Percentiles rank a stretch among this genome's conserved stretches.
phyloP scores from a whole-genome alignment of 2,329 filamentous ascomycete genomes.

The Colletotrichum sp. region DNA sequence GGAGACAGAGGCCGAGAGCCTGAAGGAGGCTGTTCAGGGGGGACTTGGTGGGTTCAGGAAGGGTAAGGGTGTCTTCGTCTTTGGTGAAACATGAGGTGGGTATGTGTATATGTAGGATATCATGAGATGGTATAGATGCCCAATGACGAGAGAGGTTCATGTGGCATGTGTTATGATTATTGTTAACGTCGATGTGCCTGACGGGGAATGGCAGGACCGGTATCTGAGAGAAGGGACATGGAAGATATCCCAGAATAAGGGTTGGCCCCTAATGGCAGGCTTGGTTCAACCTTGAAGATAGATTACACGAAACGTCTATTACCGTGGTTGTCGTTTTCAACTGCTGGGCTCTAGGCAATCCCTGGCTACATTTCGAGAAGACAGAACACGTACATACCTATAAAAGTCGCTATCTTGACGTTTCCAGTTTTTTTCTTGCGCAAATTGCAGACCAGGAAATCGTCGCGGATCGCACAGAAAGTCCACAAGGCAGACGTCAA shows the following conservation, averaged over 20 bases:
- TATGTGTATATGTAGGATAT: slow-evolving; percentile 1
- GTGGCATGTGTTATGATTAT: neutral
- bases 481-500: neutral
- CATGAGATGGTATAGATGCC: neutral
- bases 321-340: accelerated
- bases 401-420: accelerated
- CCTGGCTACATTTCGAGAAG: neutral
- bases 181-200: neutral
- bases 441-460: neutral
- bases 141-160: neutral
- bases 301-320: neutral
- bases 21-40: slow-evolving; percentile 78
- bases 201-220: neutral
- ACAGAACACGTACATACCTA: neutral
- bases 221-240: too few species aligned
- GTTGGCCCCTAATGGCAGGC: neutral
- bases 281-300: neutral
- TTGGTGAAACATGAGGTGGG: slow-evolving; percentile 59
- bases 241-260: neutral
- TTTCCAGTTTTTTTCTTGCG: neutral
- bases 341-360: accelerated
- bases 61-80: slow-evolving; percentile 91
- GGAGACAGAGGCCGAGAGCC: slow-evolving; percentile 72
- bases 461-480: neutral
- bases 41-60: slow-evolving; percentile 83